Evolutionary conservation across 106 monocot genomes (phyloP).

Genomic region (Allium fistulosum): DNA sequence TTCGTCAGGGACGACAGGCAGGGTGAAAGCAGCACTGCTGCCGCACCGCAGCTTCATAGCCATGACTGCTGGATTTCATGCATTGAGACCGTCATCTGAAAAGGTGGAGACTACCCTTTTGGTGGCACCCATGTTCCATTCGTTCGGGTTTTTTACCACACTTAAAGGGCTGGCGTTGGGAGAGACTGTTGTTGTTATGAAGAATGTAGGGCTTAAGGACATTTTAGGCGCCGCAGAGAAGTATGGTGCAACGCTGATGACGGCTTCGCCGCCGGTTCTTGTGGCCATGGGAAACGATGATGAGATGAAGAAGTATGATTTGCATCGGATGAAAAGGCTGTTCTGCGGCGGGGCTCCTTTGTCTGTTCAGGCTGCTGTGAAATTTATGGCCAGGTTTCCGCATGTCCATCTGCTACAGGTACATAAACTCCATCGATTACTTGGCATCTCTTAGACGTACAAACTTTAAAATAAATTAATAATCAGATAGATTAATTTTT

Average conservation of each 20-base stretch:
- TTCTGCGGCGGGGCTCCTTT: conserved; percentile 63
- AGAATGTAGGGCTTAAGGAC: conserved; percentile 8
- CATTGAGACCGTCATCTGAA: neutral
- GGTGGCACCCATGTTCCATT: conserved; percentile 67
- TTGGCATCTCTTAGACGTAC: too few relatives aligned
- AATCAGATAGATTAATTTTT: too few relatives aligned
- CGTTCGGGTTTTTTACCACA: conserved; percentile 39
- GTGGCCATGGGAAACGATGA: conserved; percentile 46
- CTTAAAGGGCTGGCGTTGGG: conserved; percentile 33
- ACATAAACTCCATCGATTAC: neutral
- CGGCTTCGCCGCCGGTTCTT: conserved; percentile 54
- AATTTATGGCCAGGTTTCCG: conserved; percentile 41
- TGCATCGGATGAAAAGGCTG: conserved; percentile 24
- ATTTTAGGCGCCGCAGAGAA: conserved; percentile 32
- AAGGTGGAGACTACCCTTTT: conserved; percentile 19
- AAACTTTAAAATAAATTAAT: too few relatives aligned
- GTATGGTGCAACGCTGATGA: conserved; percentile 39
- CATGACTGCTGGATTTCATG: conserved; percentile 19
- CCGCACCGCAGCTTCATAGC: conserved; percentile 70
- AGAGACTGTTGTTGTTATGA: conserved; percentile 30
- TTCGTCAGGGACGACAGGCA: conserved; percentile 79
- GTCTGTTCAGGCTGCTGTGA: conserved; percentile 19
- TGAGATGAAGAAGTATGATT: conserved; percentile 14
- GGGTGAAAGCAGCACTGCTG: conserved; percentile 48
- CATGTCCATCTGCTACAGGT: conserved; percentile 40